A percentile compares a stretch with the other conserved stretches of the same genome.
Conservation (phyloP, 805 yeast species). For the Saccharomycopsis synnaedendra region DNA sequence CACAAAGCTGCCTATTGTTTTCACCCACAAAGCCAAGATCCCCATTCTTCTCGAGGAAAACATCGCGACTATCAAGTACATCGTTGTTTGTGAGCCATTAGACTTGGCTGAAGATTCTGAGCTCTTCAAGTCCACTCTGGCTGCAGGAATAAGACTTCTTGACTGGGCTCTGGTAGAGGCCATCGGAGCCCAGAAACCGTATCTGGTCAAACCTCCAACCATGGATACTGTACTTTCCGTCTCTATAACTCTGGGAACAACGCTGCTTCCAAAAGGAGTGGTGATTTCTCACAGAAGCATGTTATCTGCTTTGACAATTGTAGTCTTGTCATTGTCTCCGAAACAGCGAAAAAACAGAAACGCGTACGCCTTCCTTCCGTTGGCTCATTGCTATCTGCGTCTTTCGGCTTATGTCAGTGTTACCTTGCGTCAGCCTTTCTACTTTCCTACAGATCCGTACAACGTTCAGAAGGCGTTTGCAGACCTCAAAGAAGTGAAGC, state of each 20-base stretch:
- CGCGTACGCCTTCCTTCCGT: slow-evolving; percentile 33
- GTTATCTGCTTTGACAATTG: slow-evolving; percentile 26
- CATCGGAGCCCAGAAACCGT: slow-evolving; percentile 32
- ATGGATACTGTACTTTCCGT: slow-evolving; percentile 48
- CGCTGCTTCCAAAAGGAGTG: slow-evolving; percentile 75
- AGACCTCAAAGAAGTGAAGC: slow-evolving; percentile 44
- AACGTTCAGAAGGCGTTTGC: slow-evolving; percentile 43
- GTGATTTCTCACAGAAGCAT: slow-evolving; percentile 35
- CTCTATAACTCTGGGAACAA: slow-evolving; percentile 67
- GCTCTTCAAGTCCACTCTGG: slow-evolving; percentile 22
- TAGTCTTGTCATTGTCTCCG: slow-evolving; percentile 18
- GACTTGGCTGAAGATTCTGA: slow-evolving; percentile 23
- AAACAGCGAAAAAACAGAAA: slow-evolving; percentile 5
- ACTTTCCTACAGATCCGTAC: slow-evolving; percentile 32
- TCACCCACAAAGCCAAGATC: slow-evolving; percentile 42
- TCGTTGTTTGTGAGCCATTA: slow-evolving; percentile 32
- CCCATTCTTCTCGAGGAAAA: slow-evolving; percentile 32
- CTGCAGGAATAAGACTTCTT: slow-evolving; percentile 20
- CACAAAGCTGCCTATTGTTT: slow-evolving; percentile 49
- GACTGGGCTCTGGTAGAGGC: slow-evolving; percentile 26
- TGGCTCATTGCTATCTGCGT: slow-evolving; percentile 44
- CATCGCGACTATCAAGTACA: slow-evolving; percentile 27
- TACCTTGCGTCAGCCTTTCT: slow-evolving; percentile 27
- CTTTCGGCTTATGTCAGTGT: slow-evolving; percentile 25
- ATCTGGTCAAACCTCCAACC: slow-evolving; percentile 34